Evolutionary conservation across 2,329 filamentous ascomycete genomes (phyloP), one percentile per base, ranked within the genome.

Genomic region (Lecanoromycetidae sp.): DNA sequence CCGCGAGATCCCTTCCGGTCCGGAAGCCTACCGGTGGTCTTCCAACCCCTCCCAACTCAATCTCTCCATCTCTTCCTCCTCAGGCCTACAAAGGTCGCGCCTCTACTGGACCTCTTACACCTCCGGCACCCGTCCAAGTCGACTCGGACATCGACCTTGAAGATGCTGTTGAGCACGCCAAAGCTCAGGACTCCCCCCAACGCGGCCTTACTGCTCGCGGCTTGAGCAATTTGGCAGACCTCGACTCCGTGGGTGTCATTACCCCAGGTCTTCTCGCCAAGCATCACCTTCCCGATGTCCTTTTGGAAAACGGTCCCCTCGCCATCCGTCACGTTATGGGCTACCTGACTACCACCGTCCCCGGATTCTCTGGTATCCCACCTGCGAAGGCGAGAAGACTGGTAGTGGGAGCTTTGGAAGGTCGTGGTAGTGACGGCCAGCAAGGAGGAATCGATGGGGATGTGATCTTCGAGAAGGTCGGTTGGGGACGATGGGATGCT

Each of bases 401-500:
- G 50, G 87, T 96, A 4, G 90, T 95, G n/a, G 84, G 82, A 50
- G 90, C 88, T 51, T 69, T 96, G 55, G 90, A 96, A 68, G 84
- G 84, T 57, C 82, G 84, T 57, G 70, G 71, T n/a, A 71, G 68
- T 38, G 74, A 71, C 46, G 73, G 71, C 39, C 65, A 66, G 47
- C 67, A 68, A 36, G 69, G 67, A 52, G 76, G 76, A 48, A 61
- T 75, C 52, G 72, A 80, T 52, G 80, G 81, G 55, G 80, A 86
- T 56, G 81, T 91, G 58, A 75, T 82, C 60, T 96, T 94, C 61
- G 84, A 93, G 64, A 96, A 96, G 72, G 87, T 95, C 50, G 90
- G 90, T 60, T 96, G 90, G 90, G 91, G 91, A 50, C 80, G 87
- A 55, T 98, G 90, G 90, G 84, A 93, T 64, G 91, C 88, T 52